Evolutionary conservation across 257 asterid species (phyloP), one percentile per base, ranked within the genome.

Genomic region (Rauvolfia tetraphylla): DNA sequence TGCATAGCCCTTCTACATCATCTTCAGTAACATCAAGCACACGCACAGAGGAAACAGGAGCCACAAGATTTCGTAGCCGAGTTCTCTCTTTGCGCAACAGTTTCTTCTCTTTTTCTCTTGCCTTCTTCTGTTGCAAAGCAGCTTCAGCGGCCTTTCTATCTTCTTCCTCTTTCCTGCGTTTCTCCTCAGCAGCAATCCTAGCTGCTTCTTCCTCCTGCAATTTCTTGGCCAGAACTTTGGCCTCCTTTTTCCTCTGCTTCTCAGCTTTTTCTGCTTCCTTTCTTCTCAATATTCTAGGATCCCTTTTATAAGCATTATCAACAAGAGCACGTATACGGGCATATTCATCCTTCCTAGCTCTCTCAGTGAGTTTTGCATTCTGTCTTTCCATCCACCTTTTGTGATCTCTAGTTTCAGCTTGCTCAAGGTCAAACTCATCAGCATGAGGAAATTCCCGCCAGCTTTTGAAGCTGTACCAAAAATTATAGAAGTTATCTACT

Each of bases 401-500:
- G 81, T 95, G 98, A 80, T 95, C 99, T 68, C 98, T 94, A 42
- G 97, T 88, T 81, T 95, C 99, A 63, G 99, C 96, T 77, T 95
- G 97, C 86, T 95, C 97, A 4, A 92, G 71, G 73, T 95, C 99
- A 88, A 90, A 92, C 86, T 95, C 99, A 81, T 95, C 98, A 34
- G 90, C 86, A 83, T 95, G 99, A 58, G 99, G 97, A 83, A 95
- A 92, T 78, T 95, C 98, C 86, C 99, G 88, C 99, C 99, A 95
- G 79, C 96, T 92, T 85, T 91, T 95, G 61, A 92, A 95, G 78
- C 86, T 84, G 81, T 95, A 95, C 99, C 99, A 95, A 70, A 91
- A 92, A 78, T 90, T 77, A 38, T 95, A 95, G 83, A 95, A 95
- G 81, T 76, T 81, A 81, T 95, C 96, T 12, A 95, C 99, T 83